phyloP scores from a whole-genome alignment of 2,329 filamentous ascomycete genomes.

The Trichoderma koningiopsis region DNA sequence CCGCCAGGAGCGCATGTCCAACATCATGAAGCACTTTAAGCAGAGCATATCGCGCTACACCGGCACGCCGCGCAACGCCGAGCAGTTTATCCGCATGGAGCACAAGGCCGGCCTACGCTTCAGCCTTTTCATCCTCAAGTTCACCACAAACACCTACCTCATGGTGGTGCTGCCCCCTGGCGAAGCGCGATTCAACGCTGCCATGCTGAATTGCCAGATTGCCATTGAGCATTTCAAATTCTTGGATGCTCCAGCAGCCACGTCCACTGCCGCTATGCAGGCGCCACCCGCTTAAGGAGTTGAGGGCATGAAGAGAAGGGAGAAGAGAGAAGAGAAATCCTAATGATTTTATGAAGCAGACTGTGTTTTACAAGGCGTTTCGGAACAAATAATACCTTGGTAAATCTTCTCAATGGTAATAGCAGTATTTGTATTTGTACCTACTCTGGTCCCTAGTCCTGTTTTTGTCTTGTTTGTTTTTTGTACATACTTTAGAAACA shows the following conservation, averaged over 20 bases:
- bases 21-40: slow-evolving; percentile 99
- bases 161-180: slow-evolving; percentile 89
- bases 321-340: background rate
- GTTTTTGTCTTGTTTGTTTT: background rate
- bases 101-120: slow-evolving; percentile 77
- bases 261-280: background rate
- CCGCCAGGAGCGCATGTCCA: slow-evolving; percentile 89
- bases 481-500: slow-evolving; percentile 11
- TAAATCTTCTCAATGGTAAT: background rate
- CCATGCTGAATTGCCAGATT: slow-evolving; percentile 85
- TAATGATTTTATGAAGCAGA: slow-evolving; percentile 11
- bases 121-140: slow-evolving; percentile 91
- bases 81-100: slow-evolving; percentile 80
- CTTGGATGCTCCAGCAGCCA: slow-evolving; percentile 52
- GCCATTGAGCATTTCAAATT: slow-evolving; percentile 79
- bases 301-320: background rate
- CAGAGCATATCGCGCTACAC: slow-evolving; percentile 77
- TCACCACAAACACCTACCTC: slow-evolving; percentile 97
- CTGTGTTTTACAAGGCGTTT: slow-evolving; percentile 9
- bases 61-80: slow-evolving; percentile 76
- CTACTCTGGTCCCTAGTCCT: background rate
- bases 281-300: background rate
- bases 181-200: slow-evolving; percentile 87
- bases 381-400: slow-evolving; percentile 11
- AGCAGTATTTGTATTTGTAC: background rate